These are phyloP conservation scores for Gaeumannomyces tritici DNA, from an alignment of 2,329 filamentous ascomycete species.

Conservation along the genomic window DNA sequence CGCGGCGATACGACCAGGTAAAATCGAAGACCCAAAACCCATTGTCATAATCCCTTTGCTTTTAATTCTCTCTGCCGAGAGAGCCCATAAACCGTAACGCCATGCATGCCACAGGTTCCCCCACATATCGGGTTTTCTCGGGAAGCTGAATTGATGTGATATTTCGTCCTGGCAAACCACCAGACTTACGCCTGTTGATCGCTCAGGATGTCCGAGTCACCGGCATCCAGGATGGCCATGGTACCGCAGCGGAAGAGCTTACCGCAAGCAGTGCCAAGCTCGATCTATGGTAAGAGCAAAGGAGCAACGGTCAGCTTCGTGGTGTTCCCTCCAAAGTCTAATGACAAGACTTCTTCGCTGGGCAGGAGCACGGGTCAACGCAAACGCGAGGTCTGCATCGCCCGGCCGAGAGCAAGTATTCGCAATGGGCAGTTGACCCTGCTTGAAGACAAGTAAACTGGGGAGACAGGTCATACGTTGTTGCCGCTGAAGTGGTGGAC, in stretches of 20 bases:
- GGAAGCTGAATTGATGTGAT: neutral
- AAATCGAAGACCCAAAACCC: neutral
- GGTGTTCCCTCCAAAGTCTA: slow-evolving; percentile 80
- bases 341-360: slow-evolving; percentile 78
- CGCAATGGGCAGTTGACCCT: neutral
- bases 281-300: slow-evolving; percentile 59
- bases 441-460: neutral
- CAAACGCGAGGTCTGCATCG: neutral
- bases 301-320: slow-evolving; percentile 44
- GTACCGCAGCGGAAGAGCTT: slow-evolving; percentile 97
- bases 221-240: slow-evolving; percentile 94
- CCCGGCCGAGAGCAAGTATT: slow-evolving; percentile 3
- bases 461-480: slow-evolving; percentile 68
- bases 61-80: neutral
- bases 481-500: slow-evolving; percentile 98
- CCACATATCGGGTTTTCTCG: neutral
- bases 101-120: neutral
- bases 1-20: neutral
- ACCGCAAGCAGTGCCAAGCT: slow-evolving; percentile 95
- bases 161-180: neutral
- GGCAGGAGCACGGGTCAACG: slow-evolving; percentile 40
- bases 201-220: slow-evolving; percentile 95
- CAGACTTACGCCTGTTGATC: slow-evolving; percentile 54
- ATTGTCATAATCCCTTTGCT: neutral
- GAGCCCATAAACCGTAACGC: neutral